Percentiles rank a stretch among this genome's conserved stretches.
phyloP scores from a whole-genome alignment of 2,329 filamentous ascomycete species.

The Colletotrichum liriopes region DNA sequence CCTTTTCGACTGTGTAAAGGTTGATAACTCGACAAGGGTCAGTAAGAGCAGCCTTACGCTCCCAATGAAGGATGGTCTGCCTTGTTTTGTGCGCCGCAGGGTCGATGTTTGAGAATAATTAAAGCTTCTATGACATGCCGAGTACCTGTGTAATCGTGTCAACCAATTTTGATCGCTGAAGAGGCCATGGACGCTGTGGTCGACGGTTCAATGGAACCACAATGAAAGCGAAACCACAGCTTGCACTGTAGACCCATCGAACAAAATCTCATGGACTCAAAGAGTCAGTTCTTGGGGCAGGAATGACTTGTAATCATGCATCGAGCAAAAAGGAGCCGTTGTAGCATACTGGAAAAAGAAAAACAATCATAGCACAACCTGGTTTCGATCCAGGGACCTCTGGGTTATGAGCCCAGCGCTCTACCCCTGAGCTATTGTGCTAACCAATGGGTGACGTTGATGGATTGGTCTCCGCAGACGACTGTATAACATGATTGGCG shows the following conservation, averaged over 20 bases:
- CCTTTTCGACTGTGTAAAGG: conserved; percentile 66
- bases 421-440: conserved; percentile 43
- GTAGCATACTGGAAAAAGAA: too few relatives aligned
- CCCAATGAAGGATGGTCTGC: conserved; percentile 75
- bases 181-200: neutral
- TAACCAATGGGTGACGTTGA: neutral
- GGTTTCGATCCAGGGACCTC: conserved; percentile 33
- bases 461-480: too few relatives aligned
- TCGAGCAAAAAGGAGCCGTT: neutral
- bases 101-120: neutral
- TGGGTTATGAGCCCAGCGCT: conserved; percentile 45
- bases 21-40: conserved; percentile 63
- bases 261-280: too few relatives aligned
- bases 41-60: conserved; percentile 75
- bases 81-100: conserved; percentile 56
- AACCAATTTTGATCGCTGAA: neutral
- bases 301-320: too few relatives aligned
- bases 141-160: neutral
- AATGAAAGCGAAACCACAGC: too few relatives aligned
- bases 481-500: too few relatives aligned
- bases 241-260: too few relatives aligned
- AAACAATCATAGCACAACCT: neutral
- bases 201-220: too few relatives aligned
- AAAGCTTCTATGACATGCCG: neutral
- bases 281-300: neutral